Evolutionary conservation across 805 yeast genomes (phyloP), one percentile per base, ranked within the genome.

Genomic region (Kuraishia capsulata): DNA sequence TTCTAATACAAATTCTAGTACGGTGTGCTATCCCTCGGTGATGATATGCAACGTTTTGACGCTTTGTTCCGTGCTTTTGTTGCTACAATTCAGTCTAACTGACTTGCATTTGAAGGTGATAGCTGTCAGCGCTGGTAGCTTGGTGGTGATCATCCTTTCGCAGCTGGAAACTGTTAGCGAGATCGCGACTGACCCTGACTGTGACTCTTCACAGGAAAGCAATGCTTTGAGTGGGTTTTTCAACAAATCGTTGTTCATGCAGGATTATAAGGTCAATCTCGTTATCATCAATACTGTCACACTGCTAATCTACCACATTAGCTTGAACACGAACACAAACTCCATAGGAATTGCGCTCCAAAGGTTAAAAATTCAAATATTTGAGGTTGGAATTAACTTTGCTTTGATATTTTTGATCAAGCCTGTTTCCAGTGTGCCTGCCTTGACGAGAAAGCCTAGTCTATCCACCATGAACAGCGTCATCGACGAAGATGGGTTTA

Each of bases 41-140:
- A 23, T 23, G 30, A 16, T 28, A 5, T 21, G 25, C 4, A 4
- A 20, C 3, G 10, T n/a, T 1, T 23, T 34, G 11, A 19, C 28
- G 8, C 9, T 16, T 10, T 2, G 21, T 3, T 42, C 46, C 9
- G n/a, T 42, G 6, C 4, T 47, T 2, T 17, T 35, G 2, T 29
- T 49, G 23, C 35, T 54, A 5, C 26, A 34, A 2, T 41, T 43
- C 19, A 39, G 42, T 5, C 39, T 45, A 23, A 49, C 45, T 3
- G 38, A 40, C 16, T 44, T 51, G 42, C 56, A 53, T 36, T 44
- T 53, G 25, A 54, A 48, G 33, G 49, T 61, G 60, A 30, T 57
- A 20, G 42, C 56, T 21, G 45, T 61, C 6, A 42, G 57, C 21
- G 30, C 54, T 18, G 60, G 64, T 0, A 59, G 62, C 0, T 28